Evolutionary conservation across 345 rosid species (phyloP).

Genomic region (Linum usitatissimum): DNA sequence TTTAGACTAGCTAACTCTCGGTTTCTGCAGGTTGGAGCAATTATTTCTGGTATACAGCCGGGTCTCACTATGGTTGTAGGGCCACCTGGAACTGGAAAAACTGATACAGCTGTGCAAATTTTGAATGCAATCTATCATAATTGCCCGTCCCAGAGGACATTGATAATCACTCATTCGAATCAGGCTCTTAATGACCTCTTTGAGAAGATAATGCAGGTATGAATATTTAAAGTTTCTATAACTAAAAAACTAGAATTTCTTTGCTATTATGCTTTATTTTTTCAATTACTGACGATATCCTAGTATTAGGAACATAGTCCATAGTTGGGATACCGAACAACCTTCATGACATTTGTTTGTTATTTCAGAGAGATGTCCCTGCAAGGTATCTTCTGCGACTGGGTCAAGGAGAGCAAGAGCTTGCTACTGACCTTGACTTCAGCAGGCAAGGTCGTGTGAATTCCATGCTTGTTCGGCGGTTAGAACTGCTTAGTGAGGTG

Average conservation of each 20-base stretch:
- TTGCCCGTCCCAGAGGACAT: conserved; percentile 94
- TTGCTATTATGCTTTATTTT: neutral
- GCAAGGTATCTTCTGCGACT: conserved; percentile 99
- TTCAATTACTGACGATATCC: neutral
- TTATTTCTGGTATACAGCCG: conserved; percentile 94
- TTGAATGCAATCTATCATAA: conserved; percentile 92
- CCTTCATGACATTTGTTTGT: conserved; percentile 8
- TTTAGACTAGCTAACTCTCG: neutral
- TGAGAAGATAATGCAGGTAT: conserved; percentile 95
- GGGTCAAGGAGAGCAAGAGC: conserved; percentile 99
- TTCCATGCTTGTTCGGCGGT: conserved; percentile 94
- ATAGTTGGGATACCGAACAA: neutral
- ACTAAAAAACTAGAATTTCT: too few relatives aligned
- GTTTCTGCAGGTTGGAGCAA: conserved; percentile 76
- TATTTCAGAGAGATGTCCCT: conserved; percentile 92
- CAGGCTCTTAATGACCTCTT: conserved; percentile 98
- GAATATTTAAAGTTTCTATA: conserved; percentile 4
- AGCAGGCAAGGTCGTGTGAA: conserved; percentile 98
- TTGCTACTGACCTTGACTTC: conserved; percentile 94
- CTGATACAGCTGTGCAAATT: conserved; percentile 97
- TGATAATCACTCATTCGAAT: conserved; percentile 94
- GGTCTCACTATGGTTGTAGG: conserved; percentile 98
- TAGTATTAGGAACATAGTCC: neutral
- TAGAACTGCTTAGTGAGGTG: conserved; percentile 84
- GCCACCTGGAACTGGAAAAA: conserved; percentile 99